A percentile compares a stretch with the other conserved stretches of the same genome.
phyloP scores from a whole-genome alignment of 768 basidiomycete genomes.

The Obba rivulosa region DNA sequence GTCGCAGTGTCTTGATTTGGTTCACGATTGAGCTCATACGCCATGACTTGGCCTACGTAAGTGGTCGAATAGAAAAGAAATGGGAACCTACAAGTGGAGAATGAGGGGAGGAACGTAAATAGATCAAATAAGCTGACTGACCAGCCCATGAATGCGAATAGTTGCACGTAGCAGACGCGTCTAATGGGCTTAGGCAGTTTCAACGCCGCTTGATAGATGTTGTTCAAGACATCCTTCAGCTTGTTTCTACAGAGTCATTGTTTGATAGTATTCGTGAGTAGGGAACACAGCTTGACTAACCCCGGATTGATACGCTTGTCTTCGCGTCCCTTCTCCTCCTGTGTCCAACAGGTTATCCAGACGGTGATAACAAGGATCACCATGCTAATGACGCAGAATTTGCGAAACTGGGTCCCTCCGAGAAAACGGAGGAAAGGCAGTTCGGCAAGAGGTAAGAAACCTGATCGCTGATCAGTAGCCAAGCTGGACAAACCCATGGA shows the following conservation, averaged over 20 bases:
- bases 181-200: constrained; percentile 80
- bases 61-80: constrained; percentile 96
- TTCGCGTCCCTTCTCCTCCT: constrained; percentile 71
- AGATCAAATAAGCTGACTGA: constrained; percentile 28
- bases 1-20: constrained; percentile 84
- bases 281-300: constrained; percentile 3
- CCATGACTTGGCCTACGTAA: constrained; percentile 93
- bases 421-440: constrained; percentile 74
- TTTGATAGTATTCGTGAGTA: not conserved
- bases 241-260: constrained; percentile 44
- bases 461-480: constrained; percentile 32
- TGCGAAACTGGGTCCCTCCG: constrained; percentile 92
- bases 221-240: constrained; percentile 67
- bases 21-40: constrained; percentile 63
- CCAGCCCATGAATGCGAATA: constrained; percentile 98
- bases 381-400: constrained; percentile 87
- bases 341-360: constrained; percentile 81
- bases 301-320: constrained; percentile 33
- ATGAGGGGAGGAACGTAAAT: not conserved
- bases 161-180: constrained; percentile 87
- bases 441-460: constrained; percentile 82
- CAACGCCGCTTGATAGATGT: constrained; percentile 67
- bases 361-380: constrained; percentile 76
- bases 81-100: constrained; percentile 61
- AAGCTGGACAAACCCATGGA: not conserved